These are phyloP conservation scores for Neolentinus lepideus DNA, from an alignment of 1,284 basidiomycete species.

Conservation along the genomic window DNA sequence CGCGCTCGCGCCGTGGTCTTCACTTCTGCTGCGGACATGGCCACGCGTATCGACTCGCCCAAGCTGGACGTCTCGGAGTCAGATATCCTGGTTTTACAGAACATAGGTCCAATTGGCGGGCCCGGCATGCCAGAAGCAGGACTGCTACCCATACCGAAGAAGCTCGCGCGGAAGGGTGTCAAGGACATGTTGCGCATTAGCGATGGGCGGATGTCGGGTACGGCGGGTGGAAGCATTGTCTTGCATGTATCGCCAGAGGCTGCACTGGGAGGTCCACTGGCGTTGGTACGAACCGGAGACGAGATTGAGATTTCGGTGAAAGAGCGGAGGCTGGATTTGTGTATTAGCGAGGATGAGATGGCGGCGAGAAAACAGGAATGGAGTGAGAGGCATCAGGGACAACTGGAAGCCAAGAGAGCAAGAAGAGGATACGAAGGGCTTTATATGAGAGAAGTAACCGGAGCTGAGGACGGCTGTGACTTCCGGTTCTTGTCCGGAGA, in stretches of 20 bases:
- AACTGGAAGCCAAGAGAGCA: not conserved
- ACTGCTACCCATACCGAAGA: slow-evolving; percentile 25
- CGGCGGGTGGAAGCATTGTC: slow-evolving; percentile 23
- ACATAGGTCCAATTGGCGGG: slow-evolving; percentile 23
- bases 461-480: not conserved
- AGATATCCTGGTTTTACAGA: slow-evolving; percentile 23
- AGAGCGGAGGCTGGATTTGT: slow-evolving; percentile 15
- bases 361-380: slow-evolving; percentile 13
- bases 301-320: slow-evolving; percentile 21
- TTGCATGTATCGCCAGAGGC: slow-evolving; percentile 28
- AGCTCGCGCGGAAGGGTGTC: slow-evolving; percentile 22
- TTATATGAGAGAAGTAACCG: slow-evolving; percentile 9
- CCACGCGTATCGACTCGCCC: slow-evolving; percentile 20
- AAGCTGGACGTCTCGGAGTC: slow-evolving; percentile 17
- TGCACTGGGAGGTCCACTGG: slow-evolving; percentile 24
- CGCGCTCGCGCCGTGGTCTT: slow-evolving; percentile 22
- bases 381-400: slow-evolving; percentile 3
- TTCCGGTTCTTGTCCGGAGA: not conserved
- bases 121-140: slow-evolving; percentile 30
- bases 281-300: slow-evolving; percentile 23
- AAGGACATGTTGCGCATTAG: slow-evolving; percentile 26
- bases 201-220: slow-evolving; percentile 27
- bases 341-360: slow-evolving; percentile 16
- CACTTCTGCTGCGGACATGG: slow-evolving; percentile 17
- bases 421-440: slow-evolving; percentile 21